Evolutionary conservation across 1,139 yeast genomes (phyloP).

Genomic region (Maudiozyma humilis): DNA sequence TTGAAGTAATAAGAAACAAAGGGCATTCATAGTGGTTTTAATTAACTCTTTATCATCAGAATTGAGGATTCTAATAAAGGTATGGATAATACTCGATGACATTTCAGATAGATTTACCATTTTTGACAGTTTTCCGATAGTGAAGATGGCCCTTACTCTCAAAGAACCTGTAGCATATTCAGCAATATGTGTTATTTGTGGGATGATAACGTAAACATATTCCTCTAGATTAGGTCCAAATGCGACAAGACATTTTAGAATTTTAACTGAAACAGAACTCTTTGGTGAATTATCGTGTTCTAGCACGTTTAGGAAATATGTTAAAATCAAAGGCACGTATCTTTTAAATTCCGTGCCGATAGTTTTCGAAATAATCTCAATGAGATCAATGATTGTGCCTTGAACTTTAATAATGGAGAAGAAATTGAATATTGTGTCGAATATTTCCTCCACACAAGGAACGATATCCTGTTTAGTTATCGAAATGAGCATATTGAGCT

Average conservation of each 20-base stretch:
- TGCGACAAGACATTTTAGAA: slow-evolving; percentile 75
- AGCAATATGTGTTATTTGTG: slow-evolving; percentile 72
- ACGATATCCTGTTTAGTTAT: slow-evolving; percentile 90
- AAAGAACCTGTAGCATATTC: slow-evolving; percentile 56
- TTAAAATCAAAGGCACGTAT: slow-evolving; percentile 69
- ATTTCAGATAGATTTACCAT: slow-evolving; percentile 70
- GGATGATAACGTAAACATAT: slow-evolving; percentile 75
- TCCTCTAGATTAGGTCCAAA: slow-evolving; percentile 88
- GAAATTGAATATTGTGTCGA: slow-evolving; percentile 64
- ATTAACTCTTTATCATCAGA: slow-evolving; percentile 52
- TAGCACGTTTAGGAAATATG: slow-evolving; percentile 65
- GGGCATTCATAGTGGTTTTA: slow-evolving; percentile 62
- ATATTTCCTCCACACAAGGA: slow-evolving; percentile 69
- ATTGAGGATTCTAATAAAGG: slow-evolving; percentile 62
- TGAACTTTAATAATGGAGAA: slow-evolving; percentile 63
- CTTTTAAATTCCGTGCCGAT: slow-evolving; percentile 88
- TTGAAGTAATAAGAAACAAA: slow-evolving; percentile 70
- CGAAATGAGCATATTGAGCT: slow-evolving; percentile 66
- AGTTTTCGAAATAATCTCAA: slow-evolving; percentile 78
- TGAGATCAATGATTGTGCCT: slow-evolving; percentile 66
- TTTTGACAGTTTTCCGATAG: slow-evolving; percentile 74
- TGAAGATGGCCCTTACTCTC: slow-evolving; percentile 68
- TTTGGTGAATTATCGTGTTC: slow-evolving; percentile 68
- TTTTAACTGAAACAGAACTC: slow-evolving; percentile 61
- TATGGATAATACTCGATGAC: slow-evolving; percentile 87